A percentile compares a stretch with the other conserved stretches of the same genome.
These are phyloP conservation scores for Aspergillus flavus DNA, from an alignment of 2,329 filamentous ascomycete genomes.

Conservation along the genomic window DNA sequence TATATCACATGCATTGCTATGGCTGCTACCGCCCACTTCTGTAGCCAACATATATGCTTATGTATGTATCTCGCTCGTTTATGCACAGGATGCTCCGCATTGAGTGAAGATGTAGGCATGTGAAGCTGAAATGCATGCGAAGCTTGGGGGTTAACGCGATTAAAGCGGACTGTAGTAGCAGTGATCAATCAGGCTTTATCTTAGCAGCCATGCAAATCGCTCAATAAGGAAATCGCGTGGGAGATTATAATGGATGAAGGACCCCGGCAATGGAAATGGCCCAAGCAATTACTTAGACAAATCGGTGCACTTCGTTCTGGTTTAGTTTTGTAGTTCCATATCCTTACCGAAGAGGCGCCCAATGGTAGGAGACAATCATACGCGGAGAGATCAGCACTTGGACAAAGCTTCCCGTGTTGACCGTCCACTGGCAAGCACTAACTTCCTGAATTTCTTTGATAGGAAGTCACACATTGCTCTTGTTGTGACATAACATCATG, in stretches of 20 bases:
- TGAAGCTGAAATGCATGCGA: background rate
- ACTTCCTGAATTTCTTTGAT: background rate
- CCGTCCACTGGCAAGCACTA: background rate
- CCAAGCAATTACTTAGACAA: background rate
- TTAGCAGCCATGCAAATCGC: conserved; percentile 1
- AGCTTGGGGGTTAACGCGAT: background rate
- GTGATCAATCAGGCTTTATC: background rate
- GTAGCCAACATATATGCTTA: background rate
- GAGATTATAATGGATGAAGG: background rate
- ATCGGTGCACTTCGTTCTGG: background rate
- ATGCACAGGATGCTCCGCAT: background rate
- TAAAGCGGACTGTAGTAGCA: background rate
- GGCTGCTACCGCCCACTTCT: background rate
- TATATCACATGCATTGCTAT: conserved; percentile 13
- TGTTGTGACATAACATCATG: background rate
- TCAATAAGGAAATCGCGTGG: conserved; percentile 7
- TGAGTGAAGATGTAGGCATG: background rate
- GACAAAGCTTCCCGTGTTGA: conserved; percentile 12
- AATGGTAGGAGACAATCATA: background rate
- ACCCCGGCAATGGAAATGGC: background rate
- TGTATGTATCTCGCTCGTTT: background rate
- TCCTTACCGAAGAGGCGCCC: background rate
- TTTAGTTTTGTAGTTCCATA: background rate
- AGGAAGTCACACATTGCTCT: background rate
- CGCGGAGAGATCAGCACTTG: conserved; percentile 7